Base-by-base conservation (phyloP, 2,329 filamentous ascomycete species). In the Pestalotiopsis fici region DNA sequence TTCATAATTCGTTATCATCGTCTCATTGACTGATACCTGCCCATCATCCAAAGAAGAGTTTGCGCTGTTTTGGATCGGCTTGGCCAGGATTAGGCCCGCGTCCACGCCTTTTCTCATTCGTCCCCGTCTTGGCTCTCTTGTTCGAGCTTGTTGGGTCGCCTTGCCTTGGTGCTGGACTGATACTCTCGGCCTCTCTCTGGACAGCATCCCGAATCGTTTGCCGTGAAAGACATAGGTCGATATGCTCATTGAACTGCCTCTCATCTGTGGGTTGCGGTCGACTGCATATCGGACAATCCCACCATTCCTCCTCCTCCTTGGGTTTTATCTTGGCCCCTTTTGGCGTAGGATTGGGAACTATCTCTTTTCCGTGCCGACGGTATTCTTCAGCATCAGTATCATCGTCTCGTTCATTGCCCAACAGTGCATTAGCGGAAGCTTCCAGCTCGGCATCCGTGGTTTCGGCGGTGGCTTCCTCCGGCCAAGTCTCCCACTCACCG, bases 211-310 rank as follows among this genome's bases (percentile, higher is more conserved):
- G 91, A 73, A 99, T 98, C 0, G 94, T 93, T 74, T 93, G 89
- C 66, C 91, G 86, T 0, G 95, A 98, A 1, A 99, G 86, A 77
- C 96, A 99, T 9, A 92, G 87, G 77, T 99, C 96, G 64, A 99
- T 94, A 75, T 99, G 96, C 66, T 92, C 88, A 72, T 99, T 99
- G 80, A 98, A 97, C 0, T 81, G 82, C 59, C 85, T 86, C 76
- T 98, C 94, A 62, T 95, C 86, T 0, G 94, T 88, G 0, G 83
- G 75, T 74, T 98, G 95, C 0, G 93, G 90, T 18, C 91, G 84
- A n/a, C 83, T 81, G 78, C 96, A 99, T 57, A 98, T 93, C 0
- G 96, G 96, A 78, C 96, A 99, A 47, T 91, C 86, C 95, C 95
- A 98, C 78, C 83, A 85, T 59, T 89, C 83, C 64, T 76, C 75